phyloP scores from a whole-genome alignment of 1,139 yeast species.

The Debaryomyces fabryi region DNA sequence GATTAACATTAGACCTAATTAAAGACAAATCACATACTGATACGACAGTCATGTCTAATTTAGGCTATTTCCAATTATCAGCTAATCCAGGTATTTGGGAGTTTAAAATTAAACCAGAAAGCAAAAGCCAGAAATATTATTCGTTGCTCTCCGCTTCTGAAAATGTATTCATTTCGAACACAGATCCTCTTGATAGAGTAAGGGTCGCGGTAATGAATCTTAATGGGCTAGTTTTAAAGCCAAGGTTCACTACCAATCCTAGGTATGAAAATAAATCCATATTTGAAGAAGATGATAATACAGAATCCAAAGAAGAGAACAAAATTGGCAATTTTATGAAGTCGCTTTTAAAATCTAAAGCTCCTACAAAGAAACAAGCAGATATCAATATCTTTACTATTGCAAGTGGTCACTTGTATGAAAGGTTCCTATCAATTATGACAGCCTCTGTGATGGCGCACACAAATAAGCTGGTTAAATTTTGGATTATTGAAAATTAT shows the following conservation, averaged over 20 bases:
- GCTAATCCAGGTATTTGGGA: conserved; percentile 71
- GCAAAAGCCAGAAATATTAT: conserved; percentile 38
- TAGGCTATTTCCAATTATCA: conserved; percentile 76
- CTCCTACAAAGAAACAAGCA: conserved; percentile 37
- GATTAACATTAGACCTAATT: conserved; percentile 49
- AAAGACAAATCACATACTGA: conserved; percentile 31
- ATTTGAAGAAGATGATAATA: conserved; percentile 14
- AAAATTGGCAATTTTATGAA: conserved; percentile 1
- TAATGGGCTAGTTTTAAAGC: conserved; percentile 50
- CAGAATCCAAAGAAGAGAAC: neutral
- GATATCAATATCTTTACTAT: conserved; percentile 81
- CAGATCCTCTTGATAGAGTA: conserved; percentile 18
- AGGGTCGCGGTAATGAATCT: conserved; percentile 38
- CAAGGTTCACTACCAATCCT: conserved; percentile 45
- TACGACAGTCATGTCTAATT: conserved; percentile 69
- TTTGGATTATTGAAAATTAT: conserved; percentile 86
- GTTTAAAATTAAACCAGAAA: conserved; percentile 43
- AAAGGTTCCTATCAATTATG: conserved; percentile 74
- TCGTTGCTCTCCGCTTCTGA: conserved; percentile 41
- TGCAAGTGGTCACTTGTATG: conserved; percentile 80
- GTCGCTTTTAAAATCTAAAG: conserved; percentile 3
- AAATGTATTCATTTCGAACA: conserved; percentile 32
- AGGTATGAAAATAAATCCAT: conserved; percentile 45
- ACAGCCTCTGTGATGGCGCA: conserved; percentile 70
- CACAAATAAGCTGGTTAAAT: conserved; percentile 65